phyloP scores from a whole-genome alignment of 2,329 filamentous ascomycete species.

The Aspergillus pseudoglaucus region DNA sequence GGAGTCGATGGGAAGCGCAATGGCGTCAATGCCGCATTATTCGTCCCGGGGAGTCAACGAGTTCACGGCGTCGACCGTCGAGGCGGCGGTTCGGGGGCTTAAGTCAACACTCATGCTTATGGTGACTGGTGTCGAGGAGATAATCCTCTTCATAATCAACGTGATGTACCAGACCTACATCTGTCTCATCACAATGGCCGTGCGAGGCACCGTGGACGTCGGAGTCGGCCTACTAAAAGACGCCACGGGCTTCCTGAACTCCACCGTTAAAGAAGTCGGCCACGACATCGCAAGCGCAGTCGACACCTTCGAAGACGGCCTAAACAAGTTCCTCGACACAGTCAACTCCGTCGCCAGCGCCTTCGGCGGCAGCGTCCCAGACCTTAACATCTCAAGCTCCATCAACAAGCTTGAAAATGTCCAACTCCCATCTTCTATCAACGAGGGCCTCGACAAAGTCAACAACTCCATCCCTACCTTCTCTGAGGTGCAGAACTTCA shows the following conservation, averaged over 20 bases:
- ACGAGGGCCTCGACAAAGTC: constrained; percentile 62
- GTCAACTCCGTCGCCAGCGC: constrained; percentile 54
- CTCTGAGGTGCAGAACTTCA: constrained; percentile 73
- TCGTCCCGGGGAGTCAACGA: constrained; percentile 84
- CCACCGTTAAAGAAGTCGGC: constrained; percentile 42
- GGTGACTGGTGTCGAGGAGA: constrained; percentile 74
- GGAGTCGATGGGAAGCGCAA: constrained; percentile 84
- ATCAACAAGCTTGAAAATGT: constrained; percentile 64
- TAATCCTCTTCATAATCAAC: constrained; percentile 88
- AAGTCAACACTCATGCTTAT: constrained; percentile 72
- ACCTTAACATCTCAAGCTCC: constrained; percentile 59
- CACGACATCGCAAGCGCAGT: constrained; percentile 39
- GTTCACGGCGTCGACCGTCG: constrained; percentile 71
- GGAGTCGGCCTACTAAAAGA: constrained; percentile 57
- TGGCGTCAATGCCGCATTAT: constrained; percentile 98
- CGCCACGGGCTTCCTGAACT: constrained; percentile 55
- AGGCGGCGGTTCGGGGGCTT: constrained; percentile 71
- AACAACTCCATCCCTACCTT: constrained; percentile 79
- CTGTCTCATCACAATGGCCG: constrained; percentile 77
- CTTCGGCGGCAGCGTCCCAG: constrained; percentile 43
- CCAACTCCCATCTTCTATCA: constrained; percentile 61
- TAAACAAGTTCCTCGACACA: constrained; percentile 46
- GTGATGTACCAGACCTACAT: constrained; percentile 85
- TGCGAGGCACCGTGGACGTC: constrained; percentile 70
- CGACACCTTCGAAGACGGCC: constrained; percentile 47